A percentile compares a stretch with the other conserved stretches of the same genome.
phyloP scores from a whole-genome alignment of 192 early-diverging fungal genomes.

The Umbelopsis sp. region DNA sequence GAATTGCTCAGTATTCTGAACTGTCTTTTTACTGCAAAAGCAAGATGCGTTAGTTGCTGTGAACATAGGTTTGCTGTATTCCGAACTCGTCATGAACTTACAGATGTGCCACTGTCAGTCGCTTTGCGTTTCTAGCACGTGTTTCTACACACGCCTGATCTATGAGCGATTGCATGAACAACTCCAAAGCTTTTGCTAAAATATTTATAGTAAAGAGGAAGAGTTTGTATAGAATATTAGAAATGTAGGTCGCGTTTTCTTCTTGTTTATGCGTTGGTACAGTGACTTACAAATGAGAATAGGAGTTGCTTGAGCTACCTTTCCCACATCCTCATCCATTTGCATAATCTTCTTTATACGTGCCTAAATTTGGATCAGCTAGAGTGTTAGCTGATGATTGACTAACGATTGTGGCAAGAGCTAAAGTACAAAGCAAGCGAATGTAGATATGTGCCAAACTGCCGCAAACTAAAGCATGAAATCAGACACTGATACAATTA shows the following conservation, averaged over 20 bases:
- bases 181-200: slow-evolving; percentile 88
- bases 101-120: slow-evolving; percentile 86
- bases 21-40: slow-evolving; percentile 72
- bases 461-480: not conserved
- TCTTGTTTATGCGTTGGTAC: not conserved
- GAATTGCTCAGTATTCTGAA: slow-evolving; percentile 84
- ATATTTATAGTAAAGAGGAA: slow-evolving; percentile 16
- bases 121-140: slow-evolving; percentile 75
- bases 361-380: slow-evolving; percentile 61
- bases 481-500: not conserved
- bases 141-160: slow-evolving; percentile 86
- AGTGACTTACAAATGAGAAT: slow-evolving; percentile 82
- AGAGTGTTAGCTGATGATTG: slow-evolving; percentile 9
- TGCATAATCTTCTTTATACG: slow-evolving; percentile 99
- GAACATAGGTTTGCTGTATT: not conserved
- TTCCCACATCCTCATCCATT: slow-evolving; percentile 98
- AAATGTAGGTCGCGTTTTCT: not conserved
- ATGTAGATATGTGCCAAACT: not conserved
- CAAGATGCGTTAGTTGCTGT: not conserved
- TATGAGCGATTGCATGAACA: slow-evolving; percentile 93
- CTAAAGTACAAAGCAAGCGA: slow-evolving; percentile 1
- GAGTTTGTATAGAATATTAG: not conserved
- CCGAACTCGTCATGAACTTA: slow-evolving; percentile 42
- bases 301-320: slow-evolving; percentile 96
- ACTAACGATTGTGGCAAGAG: not conserved